Evolutionary conservation across 805 yeast species (phyloP).

Genomic region (Sugiyamaella chiloensis): DNA sequence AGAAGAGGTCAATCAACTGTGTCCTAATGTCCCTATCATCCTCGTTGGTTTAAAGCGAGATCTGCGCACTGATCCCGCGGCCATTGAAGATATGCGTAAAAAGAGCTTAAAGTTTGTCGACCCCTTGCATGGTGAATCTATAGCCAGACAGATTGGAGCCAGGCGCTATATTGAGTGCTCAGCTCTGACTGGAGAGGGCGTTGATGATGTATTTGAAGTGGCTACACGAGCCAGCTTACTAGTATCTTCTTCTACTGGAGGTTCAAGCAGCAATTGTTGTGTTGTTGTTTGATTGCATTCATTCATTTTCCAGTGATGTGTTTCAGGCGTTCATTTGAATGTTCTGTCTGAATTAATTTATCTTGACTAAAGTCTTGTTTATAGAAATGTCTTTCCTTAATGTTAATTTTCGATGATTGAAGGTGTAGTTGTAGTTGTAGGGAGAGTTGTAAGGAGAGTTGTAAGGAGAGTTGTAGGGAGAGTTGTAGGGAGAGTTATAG

Average conservation of each 20-base stretch:
- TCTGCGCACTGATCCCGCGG: slow-evolving; percentile 48
- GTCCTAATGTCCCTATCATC: slow-evolving; percentile 75
- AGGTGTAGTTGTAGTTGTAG: no score
- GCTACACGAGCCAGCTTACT: slow-evolving; percentile 83
- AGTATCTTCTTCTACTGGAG: slow-evolving; percentile 14
- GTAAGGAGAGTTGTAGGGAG: no score
- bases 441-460: no score
- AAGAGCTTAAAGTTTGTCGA: slow-evolving; percentile 51
- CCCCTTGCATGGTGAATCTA: slow-evolving; percentile 56
- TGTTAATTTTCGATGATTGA: no score
- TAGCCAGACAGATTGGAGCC: slow-evolving; percentile 79
- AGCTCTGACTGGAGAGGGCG: slow-evolving; percentile 91
- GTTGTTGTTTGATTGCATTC: slow-evolving; percentile 24
- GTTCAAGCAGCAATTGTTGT: slow-evolving; percentile 23
- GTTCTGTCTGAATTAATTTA: no score
- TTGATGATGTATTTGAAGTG: slow-evolving; percentile 87
- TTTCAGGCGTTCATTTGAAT: no score
- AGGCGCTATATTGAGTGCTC: slow-evolving; percentile 82
- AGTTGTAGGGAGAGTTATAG: no score
- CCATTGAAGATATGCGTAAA: slow-evolving; percentile 35
- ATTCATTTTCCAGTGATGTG: no score
- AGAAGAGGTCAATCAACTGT: slow-evolving; percentile 72
- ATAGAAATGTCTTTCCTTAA: no score
- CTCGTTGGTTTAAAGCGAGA: slow-evolving; percentile 86
- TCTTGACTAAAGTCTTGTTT: no score